Base-by-base conservation (phyloP, 2,329 filamentous ascomycete species). In the Trichoderma koningii region DNA sequence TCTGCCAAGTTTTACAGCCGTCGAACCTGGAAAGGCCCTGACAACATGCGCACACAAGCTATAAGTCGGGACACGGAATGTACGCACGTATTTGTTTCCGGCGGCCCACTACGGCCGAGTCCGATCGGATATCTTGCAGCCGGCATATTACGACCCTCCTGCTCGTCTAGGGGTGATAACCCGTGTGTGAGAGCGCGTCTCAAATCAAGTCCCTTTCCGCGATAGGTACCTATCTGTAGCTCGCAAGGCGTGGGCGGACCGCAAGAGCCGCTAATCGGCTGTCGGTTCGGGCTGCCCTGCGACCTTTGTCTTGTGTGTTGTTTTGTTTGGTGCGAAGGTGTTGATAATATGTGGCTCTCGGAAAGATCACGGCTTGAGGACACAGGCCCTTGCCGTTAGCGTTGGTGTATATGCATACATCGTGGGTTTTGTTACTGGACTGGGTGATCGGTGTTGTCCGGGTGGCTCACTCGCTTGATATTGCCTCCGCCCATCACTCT, bases 71-170 rank as follows among this genome's bases (percentile, higher is more conserved):
- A 14, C 9, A 38, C 2, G 14, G 34, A 12, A 38, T 38, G 30
- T 41, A 41, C 21, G n/a, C 30, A 17, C 26, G 14, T n/a, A 10
- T 14, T 41, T 23, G 57, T 28, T 38, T 38, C 57, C 57, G 57
- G 48, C 28, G 41, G 17, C 47, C 57, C 30, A 26, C 51, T 42
- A 52, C 42, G 51, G 47, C 57, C 57, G 57, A 61, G 45, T 30
- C 57, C 57, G 57, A 61, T 61, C 47, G 57, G 57, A 51, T 51
- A 61, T 61, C 47, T 42, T 52, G 56, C 57, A 44, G 48, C 48
- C 59, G 59, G 59, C 59, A 62, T 30, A 44, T 62, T 62, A 19
- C 19, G 30, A 10, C 45, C 34, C 26, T 10, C 41, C 19, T 23
- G 5, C 19, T 6, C 34, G 14, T 42, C 21, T 21, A 42, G 19